Evolutionary conservation across 73 alveolate species (phyloP), one percentile per base, ranked within the genome.

Genomic region (Effrenium voratum): DNA sequence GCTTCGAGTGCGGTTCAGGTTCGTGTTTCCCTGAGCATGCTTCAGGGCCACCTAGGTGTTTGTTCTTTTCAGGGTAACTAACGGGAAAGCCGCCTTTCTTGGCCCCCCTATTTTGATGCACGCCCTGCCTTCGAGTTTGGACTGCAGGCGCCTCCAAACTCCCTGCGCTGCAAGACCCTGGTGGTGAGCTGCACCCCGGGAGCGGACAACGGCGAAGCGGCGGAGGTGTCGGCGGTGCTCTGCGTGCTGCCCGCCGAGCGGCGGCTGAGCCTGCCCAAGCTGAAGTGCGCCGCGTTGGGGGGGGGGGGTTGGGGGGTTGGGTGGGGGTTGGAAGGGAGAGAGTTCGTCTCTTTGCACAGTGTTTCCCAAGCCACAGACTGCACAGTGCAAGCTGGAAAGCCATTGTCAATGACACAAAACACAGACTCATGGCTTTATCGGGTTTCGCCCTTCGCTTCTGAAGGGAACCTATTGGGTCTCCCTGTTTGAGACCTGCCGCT

Each of bases 191-290:
- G 70, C 68, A 24, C 55, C 28, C 49, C 80, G 8, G 83, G 83
- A 34, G 79, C 59, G 49, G 95, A 87, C 45, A 46, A 41, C 15
- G 93, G 79, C 30, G 44, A 40, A 28, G 68, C 2, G 26, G 68
- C 95, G 19, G 26, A 57, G 24, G 68, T 32, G 40, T 40, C 81
- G 16, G 59, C 77, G 34, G 95, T 87, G 55, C 84, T 87, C 52
- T 76, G 68, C 60, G 95, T 87, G 80, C 68, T 87, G 26, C 57
- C 50, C 68, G 57, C 63, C 36, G 95, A 87, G 83, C 81, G 84
- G 30, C 95, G 95, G 38, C 84, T 87, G 49, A 87, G 95, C 95
- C 30, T 87, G 16, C 95, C 84, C 32, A 87, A 87, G n/a, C 38
- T 87, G 85, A 87, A 68, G 95, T 44, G 36, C 24, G 95, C 43